These are phyloP conservation scores for Crotalaria pallida DNA, from an alignment of 306 rosid genomes.

Conservation along the genomic window DNA sequence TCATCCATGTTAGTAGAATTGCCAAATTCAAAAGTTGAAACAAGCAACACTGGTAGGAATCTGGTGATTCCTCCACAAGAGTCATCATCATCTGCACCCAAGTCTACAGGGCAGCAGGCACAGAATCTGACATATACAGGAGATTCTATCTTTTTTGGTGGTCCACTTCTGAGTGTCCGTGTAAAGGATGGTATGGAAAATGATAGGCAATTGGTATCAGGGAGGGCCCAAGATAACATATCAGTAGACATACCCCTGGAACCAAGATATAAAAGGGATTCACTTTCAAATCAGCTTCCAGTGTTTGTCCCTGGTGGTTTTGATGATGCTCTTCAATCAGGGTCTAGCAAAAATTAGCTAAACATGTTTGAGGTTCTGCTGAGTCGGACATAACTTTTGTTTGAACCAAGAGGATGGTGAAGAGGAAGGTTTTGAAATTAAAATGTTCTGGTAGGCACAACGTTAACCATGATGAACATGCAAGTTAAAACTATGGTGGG, in stretches of 20 bases:
- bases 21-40: constrained; percentile 46
- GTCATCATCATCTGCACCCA: constrained; percentile 46
- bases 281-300: constrained; percentile 84
- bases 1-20: constrained; percentile 47
- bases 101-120: constrained; percentile 45
- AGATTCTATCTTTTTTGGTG: constrained; percentile 90
- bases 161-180: constrained; percentile 72
- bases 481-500: not conserved
- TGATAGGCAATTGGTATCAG: constrained; percentile 44
- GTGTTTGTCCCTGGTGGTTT: constrained; percentile 83
- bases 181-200: constrained; percentile 59
- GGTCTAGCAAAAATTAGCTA: constrained; percentile 49
- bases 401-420: constrained; percentile 18
- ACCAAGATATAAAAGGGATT: constrained; percentile 74
- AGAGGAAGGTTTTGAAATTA: constrained; percentile 19
- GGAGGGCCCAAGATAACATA: constrained; percentile 49
- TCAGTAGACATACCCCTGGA: constrained; percentile 53
- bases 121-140: constrained; percentile 89
- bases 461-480: constrained; percentile 19
- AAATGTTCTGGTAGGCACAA: not conserved
- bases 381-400: constrained; percentile 9
- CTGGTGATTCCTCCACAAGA: constrained; percentile 46
- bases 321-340: constrained; percentile 46
- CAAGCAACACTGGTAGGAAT: constrained; percentile 46
- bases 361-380: constrained; percentile 32